phyloP scores from a whole-genome alignment of 169 alveolate genomes.

The Plasmodium fragile region DNA sequence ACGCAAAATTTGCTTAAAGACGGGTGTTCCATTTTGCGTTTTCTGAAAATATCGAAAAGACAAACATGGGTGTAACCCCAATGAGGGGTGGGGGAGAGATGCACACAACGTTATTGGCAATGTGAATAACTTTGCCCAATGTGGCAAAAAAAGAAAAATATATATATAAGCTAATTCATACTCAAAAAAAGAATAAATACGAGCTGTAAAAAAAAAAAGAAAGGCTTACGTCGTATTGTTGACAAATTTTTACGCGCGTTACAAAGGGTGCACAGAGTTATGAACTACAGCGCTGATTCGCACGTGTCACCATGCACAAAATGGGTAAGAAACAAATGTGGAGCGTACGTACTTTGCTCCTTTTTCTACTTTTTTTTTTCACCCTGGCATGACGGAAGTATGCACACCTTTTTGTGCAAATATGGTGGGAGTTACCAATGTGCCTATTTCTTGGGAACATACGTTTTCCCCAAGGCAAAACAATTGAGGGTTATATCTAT shows the following conservation, averaged over 20 bases:
- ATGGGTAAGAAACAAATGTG: background rate
- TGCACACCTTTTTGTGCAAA: background rate
- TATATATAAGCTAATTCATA: background rate
- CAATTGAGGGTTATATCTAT: background rate
- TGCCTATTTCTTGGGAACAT: background rate
- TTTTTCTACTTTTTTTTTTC: background rate
- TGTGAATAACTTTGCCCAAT: constrained; percentile 17
- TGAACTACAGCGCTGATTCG: constrained; percentile 1
- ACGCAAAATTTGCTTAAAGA: constrained; percentile 21
- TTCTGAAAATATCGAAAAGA: constrained; percentile 11
- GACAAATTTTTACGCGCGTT: constrained; percentile 17
- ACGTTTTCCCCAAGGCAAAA: background rate
- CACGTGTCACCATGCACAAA: background rate
- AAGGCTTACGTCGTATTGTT: constrained; percentile 19
- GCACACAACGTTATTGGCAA: background rate
- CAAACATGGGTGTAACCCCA: constrained; percentile 16
- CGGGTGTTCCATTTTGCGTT: constrained; percentile 2
- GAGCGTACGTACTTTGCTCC: background rate
- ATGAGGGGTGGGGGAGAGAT: background rate
- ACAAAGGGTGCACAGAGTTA: constrained; percentile 2
- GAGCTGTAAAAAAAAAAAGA: background rate
- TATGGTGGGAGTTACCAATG: background rate
- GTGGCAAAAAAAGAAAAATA: background rate
- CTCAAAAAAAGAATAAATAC: constrained; percentile 2
- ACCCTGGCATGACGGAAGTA: background rate